Conservation (phyloP, 164 flowering plant species). For the Umbilicus rupestris region DNA sequence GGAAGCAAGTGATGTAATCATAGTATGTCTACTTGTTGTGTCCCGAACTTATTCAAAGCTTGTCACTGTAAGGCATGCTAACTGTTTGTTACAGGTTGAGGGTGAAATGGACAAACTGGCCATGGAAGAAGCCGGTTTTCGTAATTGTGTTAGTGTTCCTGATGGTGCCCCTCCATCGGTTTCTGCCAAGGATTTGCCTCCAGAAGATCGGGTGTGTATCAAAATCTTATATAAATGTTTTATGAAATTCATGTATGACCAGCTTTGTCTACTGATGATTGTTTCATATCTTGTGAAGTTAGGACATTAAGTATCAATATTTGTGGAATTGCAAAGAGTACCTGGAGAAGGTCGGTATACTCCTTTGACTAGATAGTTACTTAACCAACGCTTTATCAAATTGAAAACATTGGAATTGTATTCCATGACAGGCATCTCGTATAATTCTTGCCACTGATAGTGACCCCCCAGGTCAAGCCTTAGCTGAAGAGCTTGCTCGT, state of each 20-base stretch:
- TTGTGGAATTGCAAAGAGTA: conserved; percentile 92
- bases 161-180: conserved; percentile 78
- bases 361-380: background rate
- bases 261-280: conserved; percentile 14
- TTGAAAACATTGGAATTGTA: background rate
- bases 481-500: conserved; percentile 95
- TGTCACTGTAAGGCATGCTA: background rate
- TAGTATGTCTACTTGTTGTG: conserved; percentile 35
- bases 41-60: background rate
- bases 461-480: conserved; percentile 79
- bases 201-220: conserved; percentile 45
- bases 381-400: background rate
- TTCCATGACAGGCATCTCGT: conserved; percentile 55
- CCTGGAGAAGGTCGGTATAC: conserved; percentile 44
- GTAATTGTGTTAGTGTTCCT: conserved; percentile 87
- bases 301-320: conserved; percentile 81
- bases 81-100: conserved; percentile 54
- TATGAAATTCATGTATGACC: background rate
- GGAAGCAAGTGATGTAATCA: conserved; percentile 58
- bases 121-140: conserved; percentile 91
- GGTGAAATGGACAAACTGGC: conserved; percentile 97
- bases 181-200: conserved; percentile 48
- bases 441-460: conserved; percentile 88
- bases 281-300: conserved; percentile 33
- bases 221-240: background rate